Conservation (phyloP, 2,329 filamentous ascomycete genomes). For the Aureobasidium melanogenum region DNA sequence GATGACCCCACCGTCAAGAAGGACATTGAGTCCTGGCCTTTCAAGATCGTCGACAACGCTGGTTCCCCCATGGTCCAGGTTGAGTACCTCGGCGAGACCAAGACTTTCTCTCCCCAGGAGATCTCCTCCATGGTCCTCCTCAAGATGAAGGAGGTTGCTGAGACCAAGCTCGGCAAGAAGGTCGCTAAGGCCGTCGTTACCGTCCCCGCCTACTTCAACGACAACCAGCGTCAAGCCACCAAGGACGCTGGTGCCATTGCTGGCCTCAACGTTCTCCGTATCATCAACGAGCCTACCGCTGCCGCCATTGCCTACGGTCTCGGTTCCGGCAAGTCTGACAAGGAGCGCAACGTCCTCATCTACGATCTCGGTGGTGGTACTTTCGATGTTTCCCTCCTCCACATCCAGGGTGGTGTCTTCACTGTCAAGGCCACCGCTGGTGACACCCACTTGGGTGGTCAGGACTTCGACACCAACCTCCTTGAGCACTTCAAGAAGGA, state of each 20-base stretch:
- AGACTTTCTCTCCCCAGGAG: constrained; percentile 96
- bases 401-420: constrained; percentile 99
- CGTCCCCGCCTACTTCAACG: constrained; percentile 99
- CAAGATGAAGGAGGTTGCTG: constrained; percentile 99
- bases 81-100: constrained; percentile 87
- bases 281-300: constrained; percentile 99
- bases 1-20: constrained; percentile 97
- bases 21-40: constrained; percentile 97
- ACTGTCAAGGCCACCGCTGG: constrained; percentile 97
- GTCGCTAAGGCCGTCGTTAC: constrained; percentile 99
- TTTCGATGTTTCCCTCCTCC: constrained; percentile 98
- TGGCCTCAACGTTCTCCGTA: constrained; percentile 96
- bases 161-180: constrained; percentile 97
- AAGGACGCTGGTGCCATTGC: constrained; percentile 98
- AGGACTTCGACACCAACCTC: constrained; percentile 94
- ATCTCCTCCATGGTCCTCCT: constrained; percentile 97
- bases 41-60: constrained; percentile 89
- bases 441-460: constrained; percentile 92
- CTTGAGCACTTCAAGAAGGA: constrained; percentile 97
- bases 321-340: constrained; percentile 77
- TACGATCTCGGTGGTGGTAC: constrained; percentile 99
- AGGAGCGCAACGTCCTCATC: constrained; percentile 98
- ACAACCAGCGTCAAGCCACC: constrained; percentile 99
- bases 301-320: constrained; percentile 98
- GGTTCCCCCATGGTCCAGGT: constrained; percentile 90